Conservation (phyloP, 768 basidiomycete genomes). For the Chalciporus chontae region DNA sequence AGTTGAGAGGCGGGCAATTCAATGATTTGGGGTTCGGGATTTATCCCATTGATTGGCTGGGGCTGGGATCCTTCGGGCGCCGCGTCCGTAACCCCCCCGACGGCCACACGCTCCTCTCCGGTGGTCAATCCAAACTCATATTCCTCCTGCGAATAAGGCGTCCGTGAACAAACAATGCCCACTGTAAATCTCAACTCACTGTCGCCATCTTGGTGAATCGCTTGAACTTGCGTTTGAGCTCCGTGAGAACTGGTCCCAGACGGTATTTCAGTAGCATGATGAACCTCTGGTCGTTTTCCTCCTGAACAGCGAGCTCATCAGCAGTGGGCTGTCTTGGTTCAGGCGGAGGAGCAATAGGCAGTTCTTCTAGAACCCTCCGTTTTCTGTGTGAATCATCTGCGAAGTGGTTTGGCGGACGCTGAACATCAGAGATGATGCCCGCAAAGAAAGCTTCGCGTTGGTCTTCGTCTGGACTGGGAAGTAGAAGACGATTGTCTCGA, state of each 20-base stretch:
- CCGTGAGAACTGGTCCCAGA: conserved; percentile 85
- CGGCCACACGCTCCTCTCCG: background rate
- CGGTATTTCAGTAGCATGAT: conserved; percentile 83
- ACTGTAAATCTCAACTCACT: conserved; percentile 42
- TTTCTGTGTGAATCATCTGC: conserved; percentile 83
- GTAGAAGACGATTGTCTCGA: conserved; percentile 68
- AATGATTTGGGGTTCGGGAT: conserved; percentile 12
- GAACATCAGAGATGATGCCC: conserved; percentile 63
- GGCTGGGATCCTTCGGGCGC: conserved; percentile 28
- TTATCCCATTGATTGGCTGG: conserved; percentile 40
- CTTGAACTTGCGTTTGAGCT: conserved; percentile 91
- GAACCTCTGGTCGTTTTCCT: conserved; percentile 74
- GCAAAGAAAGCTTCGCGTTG: conserved; percentile 77
- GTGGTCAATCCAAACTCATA: conserved; percentile 51
- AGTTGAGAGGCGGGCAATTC: conserved; percentile 30
- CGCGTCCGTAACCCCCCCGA: conserved; percentile 18
- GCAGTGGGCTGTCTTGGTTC: conserved; percentile 80
- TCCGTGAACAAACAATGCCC: conserved; percentile 6
- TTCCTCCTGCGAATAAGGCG: conserved; percentile 56
- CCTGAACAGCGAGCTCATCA: conserved; percentile 78
- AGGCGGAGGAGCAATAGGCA: conserved; percentile 86
- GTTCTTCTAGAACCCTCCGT: conserved; percentile 78
- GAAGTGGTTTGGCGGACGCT: conserved; percentile 79
- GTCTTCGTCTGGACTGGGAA: conserved; percentile 47
- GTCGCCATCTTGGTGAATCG: conserved; percentile 77